These are phyloP conservation scores for Stropharia rugosoannulata DNA, from an alignment of 768 basidiomycete genomes.

Conservation along the genomic window DNA sequence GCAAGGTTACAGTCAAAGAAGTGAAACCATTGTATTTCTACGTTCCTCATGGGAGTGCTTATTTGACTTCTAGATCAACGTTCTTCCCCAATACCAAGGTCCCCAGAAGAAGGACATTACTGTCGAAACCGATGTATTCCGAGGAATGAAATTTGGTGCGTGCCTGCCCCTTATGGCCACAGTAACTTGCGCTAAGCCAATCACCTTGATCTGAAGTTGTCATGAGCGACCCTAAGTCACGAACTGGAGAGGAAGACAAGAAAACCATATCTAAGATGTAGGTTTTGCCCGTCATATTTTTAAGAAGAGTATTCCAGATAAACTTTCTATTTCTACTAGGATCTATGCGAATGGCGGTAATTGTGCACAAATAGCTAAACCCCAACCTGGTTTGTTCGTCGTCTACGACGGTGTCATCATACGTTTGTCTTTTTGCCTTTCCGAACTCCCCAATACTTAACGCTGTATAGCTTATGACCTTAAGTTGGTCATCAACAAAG, in stretches of 20 bases:
- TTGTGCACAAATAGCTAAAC: constrained; percentile 58
- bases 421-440: constrained; percentile 44
- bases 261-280: constrained; percentile 67
- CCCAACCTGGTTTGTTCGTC: constrained; percentile 52
- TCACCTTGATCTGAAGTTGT: constrained; percentile 51
- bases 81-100: constrained; percentile 69
- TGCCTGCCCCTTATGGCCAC: constrained; percentile 10
- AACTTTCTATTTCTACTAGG: constrained; percentile 33
- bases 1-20: constrained; percentile 52
- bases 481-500: constrained; percentile 69
- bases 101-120: constrained; percentile 59
- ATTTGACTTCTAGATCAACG: constrained; percentile 39
- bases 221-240: constrained; percentile 71
- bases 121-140: constrained; percentile 66
- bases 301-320: not conserved
- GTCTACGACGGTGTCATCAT: constrained; percentile 70
- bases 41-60: not conserved
- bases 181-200: not conserved
- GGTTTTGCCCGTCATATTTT: constrained; percentile 16
- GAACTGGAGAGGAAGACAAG: constrained; percentile 66
- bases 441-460: not conserved
- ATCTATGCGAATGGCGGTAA: constrained; percentile 71
- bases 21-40: constrained; percentile 25
- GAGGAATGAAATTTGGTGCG: constrained; percentile 79
- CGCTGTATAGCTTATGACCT: constrained; percentile 61